Conservation (phyloP, 108 stramenopile species). For the Cylindrotheca fusiformis region DNA sequence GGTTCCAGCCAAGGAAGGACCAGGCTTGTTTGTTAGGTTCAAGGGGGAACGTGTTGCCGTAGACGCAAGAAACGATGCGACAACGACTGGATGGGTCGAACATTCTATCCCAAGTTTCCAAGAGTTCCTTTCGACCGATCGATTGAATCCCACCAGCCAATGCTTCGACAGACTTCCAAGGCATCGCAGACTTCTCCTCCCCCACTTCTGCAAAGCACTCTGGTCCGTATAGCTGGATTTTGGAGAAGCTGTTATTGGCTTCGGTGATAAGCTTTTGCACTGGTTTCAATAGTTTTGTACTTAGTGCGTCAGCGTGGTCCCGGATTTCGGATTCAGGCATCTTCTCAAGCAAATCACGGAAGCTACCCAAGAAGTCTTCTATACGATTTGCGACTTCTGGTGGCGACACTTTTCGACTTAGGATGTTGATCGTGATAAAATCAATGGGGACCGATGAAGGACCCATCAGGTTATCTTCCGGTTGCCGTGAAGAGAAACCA, state of each 20-base stretch:
- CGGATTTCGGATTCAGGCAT: conserved; percentile 73
- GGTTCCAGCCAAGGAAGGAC: conserved; percentile 1
- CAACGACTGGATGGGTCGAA: conserved; percentile 48
- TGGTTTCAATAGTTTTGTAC: conserved; percentile 71
- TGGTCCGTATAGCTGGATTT: conserved; percentile 68
- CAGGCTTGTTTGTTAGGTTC: conserved; percentile 17
- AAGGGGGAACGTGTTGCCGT: conserved; percentile 82
- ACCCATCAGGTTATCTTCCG: conserved; percentile 6
- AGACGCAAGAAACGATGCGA: conserved; percentile 66
- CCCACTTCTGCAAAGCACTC: conserved; percentile 35
- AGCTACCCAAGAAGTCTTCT: conserved; percentile 72
- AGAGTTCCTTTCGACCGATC: conserved; percentile 46
- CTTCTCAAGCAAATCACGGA: conserved; percentile 46
- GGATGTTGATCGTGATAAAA: conserved; percentile 61
- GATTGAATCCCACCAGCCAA: conserved; percentile 50
- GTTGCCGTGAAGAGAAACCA: conserved; percentile 38
- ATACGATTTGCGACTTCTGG: conserved; percentile 65
- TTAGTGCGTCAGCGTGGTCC: conserved; percentile 58
- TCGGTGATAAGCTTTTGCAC: conserved; percentile 72
- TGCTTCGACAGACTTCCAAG: conserved; percentile 59
- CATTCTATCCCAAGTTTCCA: conserved; percentile 61
- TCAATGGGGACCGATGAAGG: conserved; percentile 61
- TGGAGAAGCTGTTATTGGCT: conserved; percentile 48
- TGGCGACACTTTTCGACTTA: conserved; percentile 71
- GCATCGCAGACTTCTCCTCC: conserved; percentile 20